Conservation (phyloP, 2,329 filamentous ascomycete genomes). For the Microdochium bolleyi region DNA sequence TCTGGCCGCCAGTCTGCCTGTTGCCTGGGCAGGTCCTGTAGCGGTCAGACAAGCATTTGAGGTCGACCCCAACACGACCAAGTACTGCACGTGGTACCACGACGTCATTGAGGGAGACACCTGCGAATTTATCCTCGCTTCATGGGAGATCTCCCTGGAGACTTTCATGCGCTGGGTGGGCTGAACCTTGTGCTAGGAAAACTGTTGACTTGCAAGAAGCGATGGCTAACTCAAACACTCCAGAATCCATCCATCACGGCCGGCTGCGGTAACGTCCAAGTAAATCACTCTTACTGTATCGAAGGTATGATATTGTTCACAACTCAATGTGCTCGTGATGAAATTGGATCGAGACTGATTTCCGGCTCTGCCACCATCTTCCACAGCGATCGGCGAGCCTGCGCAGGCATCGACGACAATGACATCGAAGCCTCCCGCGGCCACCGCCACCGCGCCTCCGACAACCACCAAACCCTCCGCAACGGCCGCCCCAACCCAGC, state of each 20-base stretch:
- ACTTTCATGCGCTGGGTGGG: conserved; percentile 2
- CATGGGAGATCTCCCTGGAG: conserved; percentile 1
- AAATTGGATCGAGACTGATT: neutral
- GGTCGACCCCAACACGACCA: conserved; percentile 1
- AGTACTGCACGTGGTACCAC: conserved; percentile 1
- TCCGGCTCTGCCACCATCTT: neutral
- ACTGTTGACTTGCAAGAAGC: neutral
- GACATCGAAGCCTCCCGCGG: neutral
- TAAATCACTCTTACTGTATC: conserved; percentile 1
- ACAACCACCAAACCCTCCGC: neutral
- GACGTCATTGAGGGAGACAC: neutral
- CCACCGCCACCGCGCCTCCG: neutral
- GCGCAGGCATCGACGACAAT: neutral
- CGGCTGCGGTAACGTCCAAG: neutral
- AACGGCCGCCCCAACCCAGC: neutral
- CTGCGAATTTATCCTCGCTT: neutral
- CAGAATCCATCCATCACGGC: conserved; percentile 3
- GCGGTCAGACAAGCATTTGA: neutral
- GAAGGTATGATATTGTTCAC: neutral
- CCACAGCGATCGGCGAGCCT: neutral
- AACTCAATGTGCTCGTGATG: neutral
- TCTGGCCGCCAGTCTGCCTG: neutral
- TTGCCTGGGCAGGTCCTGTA: neutral
- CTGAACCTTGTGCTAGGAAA: neutral
- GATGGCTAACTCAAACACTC: neutral